Percentiles rank a stretch among this genome's conserved stretches.
Evolutionary conservation across 2,329 filamentous ascomycete genomes (phyloP).

Genomic region (Orbilia blumenaviensis): DNA sequence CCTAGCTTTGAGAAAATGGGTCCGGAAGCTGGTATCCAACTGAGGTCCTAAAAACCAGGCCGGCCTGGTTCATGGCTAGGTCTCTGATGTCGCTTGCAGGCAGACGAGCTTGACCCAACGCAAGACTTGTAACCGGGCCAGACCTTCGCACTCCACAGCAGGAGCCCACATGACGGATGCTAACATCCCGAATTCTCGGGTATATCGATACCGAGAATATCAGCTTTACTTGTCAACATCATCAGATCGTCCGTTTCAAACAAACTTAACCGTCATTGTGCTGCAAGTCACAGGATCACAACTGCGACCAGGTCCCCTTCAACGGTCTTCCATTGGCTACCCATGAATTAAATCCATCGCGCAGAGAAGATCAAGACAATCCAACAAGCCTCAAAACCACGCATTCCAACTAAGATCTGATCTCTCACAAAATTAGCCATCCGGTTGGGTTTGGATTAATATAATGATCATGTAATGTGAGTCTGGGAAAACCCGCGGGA

Average conservation of each 20-base stretch:
- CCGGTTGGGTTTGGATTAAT: slow-evolving; percentile 16
- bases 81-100: too few relatives aligned
- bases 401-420: slow-evolving; percentile 9
- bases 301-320: not conserved
- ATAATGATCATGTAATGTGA: slow-evolving; percentile 6
- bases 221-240: not conserved
- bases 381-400: not conserved
- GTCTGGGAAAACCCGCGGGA: slow-evolving; percentile 2
- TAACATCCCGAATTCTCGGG: not conserved
- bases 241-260: slow-evolving; percentile 11
- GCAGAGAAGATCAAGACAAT: slow-evolving; percentile 33
- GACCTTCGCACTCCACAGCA: not conserved
- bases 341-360: not conserved
- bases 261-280: not conserved
- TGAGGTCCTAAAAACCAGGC: not conserved
- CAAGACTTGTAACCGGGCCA: not conserved
- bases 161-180: not conserved
- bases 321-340: not conserved
- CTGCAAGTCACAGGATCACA: not conserved
- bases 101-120: not conserved
- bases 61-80: too few relatives aligned
- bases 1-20: not conserved
- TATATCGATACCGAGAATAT: not conserved
- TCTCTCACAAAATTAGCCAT: not conserved
- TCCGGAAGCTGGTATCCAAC: too few relatives aligned